Base-by-base conservation (phyloP, 2,329 filamentous ascomycete genomes). In the Cladosporium colombiae region DNA sequence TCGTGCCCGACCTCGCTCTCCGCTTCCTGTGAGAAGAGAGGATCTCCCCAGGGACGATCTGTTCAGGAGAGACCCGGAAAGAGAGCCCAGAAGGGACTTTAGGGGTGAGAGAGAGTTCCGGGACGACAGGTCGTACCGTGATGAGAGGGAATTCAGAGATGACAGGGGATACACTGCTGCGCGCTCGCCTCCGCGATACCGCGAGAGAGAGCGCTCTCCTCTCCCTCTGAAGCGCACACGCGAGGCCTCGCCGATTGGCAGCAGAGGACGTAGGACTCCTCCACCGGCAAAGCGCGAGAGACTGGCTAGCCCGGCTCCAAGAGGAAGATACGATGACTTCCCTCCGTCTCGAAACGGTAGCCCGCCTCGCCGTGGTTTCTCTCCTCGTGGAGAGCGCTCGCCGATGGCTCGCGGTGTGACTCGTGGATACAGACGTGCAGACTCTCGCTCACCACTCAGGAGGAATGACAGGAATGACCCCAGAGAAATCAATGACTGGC, bases 401-500 rank as follows among this genome's bases (percentile, higher is more conserved):
- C 65, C 69, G n/a, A 71, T 74, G 31, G 74, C 75, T 31, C 67
- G 75, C 63, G 73, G 71, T 59, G 68, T 69, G 31, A 71, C 71
- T 33, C 66, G 76, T 65, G 79, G 73, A 68, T 83, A 81, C 72
- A 81, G 82, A 58, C 79, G 53, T 82, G 83, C 62, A 37, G 62
- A 65, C 56, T 84, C 85, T 46, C 81, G 83, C 67, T 88, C 84
- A 65, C 84, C 84, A 61, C 79, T 81, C 50, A 81, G 83, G 55
- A 79, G 84, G 71, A 81, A 80, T 66, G 79, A 83, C 66, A 81
- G 83, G 37, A 75, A 78, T 52, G 83, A 86, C 50, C 77, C 78
- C 18, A 78, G 81, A 62, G 75, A 78, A 46, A 80, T 83, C 23
- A 81, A 83, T 65, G 82, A 79, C 57, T 84, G 81, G 82, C 81